Base-by-base conservation (phyloP, 192 early-diverging fungal species). In the Chytriomyces sp. region DNA sequence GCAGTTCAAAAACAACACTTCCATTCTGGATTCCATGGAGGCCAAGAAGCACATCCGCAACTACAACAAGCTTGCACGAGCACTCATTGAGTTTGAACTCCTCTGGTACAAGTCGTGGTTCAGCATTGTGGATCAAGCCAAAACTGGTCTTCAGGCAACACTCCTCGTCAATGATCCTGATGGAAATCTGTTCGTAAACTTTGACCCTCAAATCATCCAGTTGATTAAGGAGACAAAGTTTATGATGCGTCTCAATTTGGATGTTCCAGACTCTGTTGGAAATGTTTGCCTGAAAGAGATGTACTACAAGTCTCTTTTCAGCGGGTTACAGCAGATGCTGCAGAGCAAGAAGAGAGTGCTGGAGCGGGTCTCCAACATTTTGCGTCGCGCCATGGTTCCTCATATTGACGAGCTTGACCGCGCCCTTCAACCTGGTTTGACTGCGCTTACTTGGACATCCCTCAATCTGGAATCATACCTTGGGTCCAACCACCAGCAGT, bases 21-120 rank as follows among this genome's bases (percentile, higher is more conserved):
- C 68, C 45, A 86, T 91, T 10, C 77, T 91, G 7, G 89, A 90
- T 5, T 84, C 82, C 24, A 46, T 79, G 28, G 89, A 91, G 46
- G 85, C 89, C 7, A 90, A 87, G 65, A 91, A 90, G 62, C 89
- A 91, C 70, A 89, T 91, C 53, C 81, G 85, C 44, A 90, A 91
- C 79, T 91, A 91, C 86, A 91, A 91, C 75, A 90, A 87, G 65
- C 83, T 91, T 45, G 89, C 89, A 4, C 72, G 89, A 8, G 89
- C 88, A 0, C 72, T 91, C 60, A 86, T 91, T 68, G 89, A 91
- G 72, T 91, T 89, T 72, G 89, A 91, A 66, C 28, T 90, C 53
- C 70, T 91, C 13, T 91, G 89, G 89, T 77, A 91, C 79, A 62
- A 79, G 28, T 80, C 89, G 1, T 91, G 89, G 89, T 86, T 77